Percentiles rank a stretch among this genome's conserved stretches.
These are phyloP conservation scores for Candida golubevii DNA, from an alignment of 805 yeast genomes.

Conservation along the genomic window DNA sequence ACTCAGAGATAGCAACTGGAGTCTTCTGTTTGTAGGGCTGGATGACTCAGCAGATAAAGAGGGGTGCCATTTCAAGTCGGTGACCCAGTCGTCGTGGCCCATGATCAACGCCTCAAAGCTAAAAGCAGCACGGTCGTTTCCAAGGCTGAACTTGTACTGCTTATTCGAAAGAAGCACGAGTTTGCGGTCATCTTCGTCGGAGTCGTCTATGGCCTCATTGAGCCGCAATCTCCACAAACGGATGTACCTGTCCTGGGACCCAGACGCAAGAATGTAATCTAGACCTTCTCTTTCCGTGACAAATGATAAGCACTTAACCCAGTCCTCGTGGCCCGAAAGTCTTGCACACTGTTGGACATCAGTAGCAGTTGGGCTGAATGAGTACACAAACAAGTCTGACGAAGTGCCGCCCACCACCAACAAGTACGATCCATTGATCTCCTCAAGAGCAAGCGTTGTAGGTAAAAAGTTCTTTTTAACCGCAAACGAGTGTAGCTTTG, in stretches of 20 bases:
- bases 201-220: conserved; percentile 51
- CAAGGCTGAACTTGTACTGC: conserved; percentile 52
- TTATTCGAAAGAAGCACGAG: conserved; percentile 63
- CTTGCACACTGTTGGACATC: conserved; percentile 42
- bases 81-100: conserved; percentile 99
- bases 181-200: conserved; percentile 50
- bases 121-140: conserved; percentile 46
- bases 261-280: conserved; percentile 72
- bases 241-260: conserved; percentile 89
- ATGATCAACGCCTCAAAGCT: conserved; percentile 88
- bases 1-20: conserved; percentile 73
- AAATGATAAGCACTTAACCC: conserved; percentile 78
- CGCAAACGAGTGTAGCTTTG: conserved; percentile 25
- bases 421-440: conserved; percentile 36
- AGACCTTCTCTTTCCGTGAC: conserved; percentile 43
- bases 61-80: conserved; percentile 80
- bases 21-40: conserved; percentile 22
- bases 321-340: conserved; percentile 90
- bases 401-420: conserved; percentile 75
- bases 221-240: conserved; percentile 77
- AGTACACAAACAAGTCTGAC: conserved; percentile 48
- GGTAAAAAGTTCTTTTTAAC: conserved; percentile 51
- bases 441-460: conserved; percentile 29
- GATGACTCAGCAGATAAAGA: conserved; percentile 2
- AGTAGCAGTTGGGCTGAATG: conserved; percentile 29